Base-by-base conservation (phyloP, 2,329 filamentous ascomycete genomes). In the Hirsutella thompsonii region DNA sequence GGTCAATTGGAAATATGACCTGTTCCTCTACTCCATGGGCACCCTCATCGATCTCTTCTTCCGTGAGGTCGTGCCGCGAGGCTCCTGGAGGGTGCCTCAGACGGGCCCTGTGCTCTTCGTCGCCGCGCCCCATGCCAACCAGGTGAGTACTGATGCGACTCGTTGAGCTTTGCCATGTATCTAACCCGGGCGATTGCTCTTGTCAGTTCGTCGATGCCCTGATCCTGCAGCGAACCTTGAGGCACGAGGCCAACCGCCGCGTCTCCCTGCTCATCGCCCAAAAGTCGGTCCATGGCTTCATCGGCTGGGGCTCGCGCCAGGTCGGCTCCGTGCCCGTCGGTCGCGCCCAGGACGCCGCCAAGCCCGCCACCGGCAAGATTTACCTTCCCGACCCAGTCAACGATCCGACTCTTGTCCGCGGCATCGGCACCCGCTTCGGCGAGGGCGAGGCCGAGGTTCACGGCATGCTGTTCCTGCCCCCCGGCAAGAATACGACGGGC, bases 191-290 rank as follows among this genome's bases (percentile, higher is more conserved):
- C 40, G 21, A 21, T 11, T 37, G 10, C 18, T 32, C 13, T n/a
- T n/a, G n/a, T n/a, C 56, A 94, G 81, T 98, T 98, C 52, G 89
- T 96, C 56, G 92, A 98, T 56, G 90, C 88, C 41, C 74, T 98
- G 39, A 83, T 96, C 50, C 74, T 98, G 40, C 93, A 94, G 76
- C 82, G 89, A 49, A 87, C 88, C 13, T 76, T 96, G 43, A 83
- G 86, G 49, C 81, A 77, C 56, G 89, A 95, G 66, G 83, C 88
- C 41, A 80, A 83, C 49, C 84, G 92, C 50, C 85, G 92, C 41
- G 86, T 94, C 44, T 87, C 88, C 40, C 89, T 94, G 55, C 76
- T 98, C 38, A 92, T 94, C 46, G 92, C 92, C 19, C 89, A 93
- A 52, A 96, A 95, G 59, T 95, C 89, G 2, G 93, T 96, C 64